Percentiles rank a stretch among this genome's conserved stretches.
phyloP scores from a whole-genome alignment of 768 basidiomycete species.

The Boletus tylopilopsis region DNA sequence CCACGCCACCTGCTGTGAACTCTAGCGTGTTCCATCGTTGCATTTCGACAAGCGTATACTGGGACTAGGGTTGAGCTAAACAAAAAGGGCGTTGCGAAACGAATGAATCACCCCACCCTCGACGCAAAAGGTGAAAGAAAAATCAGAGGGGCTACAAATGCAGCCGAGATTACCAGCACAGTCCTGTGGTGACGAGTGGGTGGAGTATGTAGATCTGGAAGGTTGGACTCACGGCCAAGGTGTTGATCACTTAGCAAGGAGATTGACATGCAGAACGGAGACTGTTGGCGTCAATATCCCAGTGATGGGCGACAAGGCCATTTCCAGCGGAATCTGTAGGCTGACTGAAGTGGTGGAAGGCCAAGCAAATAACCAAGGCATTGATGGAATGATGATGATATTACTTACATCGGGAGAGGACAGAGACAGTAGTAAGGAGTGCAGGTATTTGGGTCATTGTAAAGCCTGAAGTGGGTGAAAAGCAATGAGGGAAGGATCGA shows the following conservation, averaged over 20 bases:
- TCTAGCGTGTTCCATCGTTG: conserved; percentile 2
- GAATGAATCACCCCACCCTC: too few relatives aligned
- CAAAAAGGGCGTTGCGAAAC: too few relatives aligned
- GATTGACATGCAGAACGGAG: conserved; percentile 20
- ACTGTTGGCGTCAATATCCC: not conserved
- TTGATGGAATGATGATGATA: not conserved
- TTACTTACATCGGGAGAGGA: conserved; percentile 13
- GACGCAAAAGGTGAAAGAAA: not conserved
- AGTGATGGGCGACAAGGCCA: conserved; percentile 22
- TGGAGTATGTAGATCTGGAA: too few relatives aligned
- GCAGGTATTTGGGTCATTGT: conserved; percentile 23
- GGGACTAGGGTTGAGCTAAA: conserved; percentile 14
- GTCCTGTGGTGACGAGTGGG: conserved; percentile 6
- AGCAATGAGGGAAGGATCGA: not conserved
- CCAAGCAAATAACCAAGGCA: not conserved
- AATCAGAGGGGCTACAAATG: conserved; percentile 3
- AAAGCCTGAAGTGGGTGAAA: not conserved
- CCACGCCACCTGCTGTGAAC: conserved; percentile 1
- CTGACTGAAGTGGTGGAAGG: not conserved
- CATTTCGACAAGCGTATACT: too few relatives aligned
- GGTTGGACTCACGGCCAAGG: conserved; percentile 14
- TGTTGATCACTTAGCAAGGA: conserved; percentile 18
- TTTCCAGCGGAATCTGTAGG: not conserved
- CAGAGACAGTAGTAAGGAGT: conserved; percentile 11
- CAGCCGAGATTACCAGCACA: conserved; percentile 9